Percentiles rank a stretch among this genome's conserved stretches.
Conservation (phyloP, 208 protist genomes). For the Giardia muris region DNA sequence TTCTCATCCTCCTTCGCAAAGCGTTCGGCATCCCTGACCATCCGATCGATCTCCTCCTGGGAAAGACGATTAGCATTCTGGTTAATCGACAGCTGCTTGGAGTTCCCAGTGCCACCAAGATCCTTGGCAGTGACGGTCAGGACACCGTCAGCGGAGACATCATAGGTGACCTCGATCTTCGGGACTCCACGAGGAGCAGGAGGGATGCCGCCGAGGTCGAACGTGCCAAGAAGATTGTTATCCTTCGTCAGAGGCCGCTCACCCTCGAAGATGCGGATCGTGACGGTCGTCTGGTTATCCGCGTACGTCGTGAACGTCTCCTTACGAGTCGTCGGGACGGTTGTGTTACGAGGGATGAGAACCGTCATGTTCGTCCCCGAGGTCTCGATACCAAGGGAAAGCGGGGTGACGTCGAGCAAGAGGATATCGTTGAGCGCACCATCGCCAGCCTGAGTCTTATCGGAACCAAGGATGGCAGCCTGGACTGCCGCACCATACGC, state of each 20-base stretch:
- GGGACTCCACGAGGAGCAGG: constrained; percentile 71
- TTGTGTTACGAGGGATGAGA: constrained; percentile 91
- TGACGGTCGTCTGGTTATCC: constrained; percentile 66
- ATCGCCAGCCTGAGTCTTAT: constrained; percentile 24
- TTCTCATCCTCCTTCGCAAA: constrained; percentile 12
- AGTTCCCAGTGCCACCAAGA: constrained; percentile 58
- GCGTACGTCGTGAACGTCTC: constrained; percentile 71
- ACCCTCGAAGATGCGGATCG: constrained; percentile 72
- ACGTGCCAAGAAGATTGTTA: constrained; percentile 67
- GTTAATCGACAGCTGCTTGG: constrained; percentile 82
- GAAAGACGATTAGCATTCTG: constrained; percentile 75
- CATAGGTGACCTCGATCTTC: constrained; percentile 85
- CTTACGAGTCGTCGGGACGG: constrained; percentile 83
- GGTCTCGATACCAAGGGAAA: constrained; percentile 50
- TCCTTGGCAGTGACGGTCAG: constrained; percentile 79
- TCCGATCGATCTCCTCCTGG: constrained; percentile 72
- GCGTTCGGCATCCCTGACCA: constrained; percentile 53
- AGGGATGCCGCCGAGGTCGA: constrained; percentile 66
- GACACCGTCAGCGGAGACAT: constrained; percentile 88
- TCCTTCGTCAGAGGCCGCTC: constrained; percentile 63
- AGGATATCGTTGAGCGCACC: constrained; percentile 35
- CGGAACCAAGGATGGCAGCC: constrained; percentile 66
- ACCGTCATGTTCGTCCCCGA: constrained; percentile 53
- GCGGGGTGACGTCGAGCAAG: constrained; percentile 52
- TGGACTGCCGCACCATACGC: constrained; percentile 90